Conservation (phyloP, 129 eudicot species). For the Oenanthe sinensis region DNA sequence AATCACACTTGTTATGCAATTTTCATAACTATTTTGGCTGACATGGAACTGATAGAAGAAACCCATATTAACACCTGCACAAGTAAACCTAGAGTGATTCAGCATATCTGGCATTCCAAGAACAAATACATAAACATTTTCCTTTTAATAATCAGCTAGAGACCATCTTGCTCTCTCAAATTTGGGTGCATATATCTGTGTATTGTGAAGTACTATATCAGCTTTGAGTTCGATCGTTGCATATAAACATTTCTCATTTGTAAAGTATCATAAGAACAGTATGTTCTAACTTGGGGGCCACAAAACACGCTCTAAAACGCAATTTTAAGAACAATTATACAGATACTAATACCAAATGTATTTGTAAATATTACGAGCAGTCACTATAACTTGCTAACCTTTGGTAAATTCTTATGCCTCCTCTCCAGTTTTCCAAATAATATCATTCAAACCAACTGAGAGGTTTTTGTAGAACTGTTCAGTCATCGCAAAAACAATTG, state of each 20-base stretch:
- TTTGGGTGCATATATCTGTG: not conserved
- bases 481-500: not conserved
- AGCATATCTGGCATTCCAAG: not conserved
- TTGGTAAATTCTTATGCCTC: constrained; percentile 37
- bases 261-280: not conserved
- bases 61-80: not conserved
- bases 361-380: not conserved
- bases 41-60: not conserved
- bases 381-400: constrained; percentile 11
- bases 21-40: not conserved
- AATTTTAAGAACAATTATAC: not conserved
- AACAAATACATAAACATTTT: not conserved
- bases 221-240: not conserved
- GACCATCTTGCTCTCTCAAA: not conserved
- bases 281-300: not conserved
- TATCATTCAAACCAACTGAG: constrained; percentile 86
- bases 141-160: not conserved
- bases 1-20: not conserved
- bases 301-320: not conserved
- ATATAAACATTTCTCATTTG: not conserved
- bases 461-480: constrained; percentile 86
- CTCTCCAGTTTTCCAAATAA: constrained; percentile 83
- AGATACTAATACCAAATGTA: too few species aligned
- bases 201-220: not conserved
- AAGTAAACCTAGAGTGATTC: not conserved